Evolutionary conservation across 352 stramenopile species (phyloP), one percentile per base, ranked within the genome.

Genomic region (Globisporangium ultimum): DNA sequence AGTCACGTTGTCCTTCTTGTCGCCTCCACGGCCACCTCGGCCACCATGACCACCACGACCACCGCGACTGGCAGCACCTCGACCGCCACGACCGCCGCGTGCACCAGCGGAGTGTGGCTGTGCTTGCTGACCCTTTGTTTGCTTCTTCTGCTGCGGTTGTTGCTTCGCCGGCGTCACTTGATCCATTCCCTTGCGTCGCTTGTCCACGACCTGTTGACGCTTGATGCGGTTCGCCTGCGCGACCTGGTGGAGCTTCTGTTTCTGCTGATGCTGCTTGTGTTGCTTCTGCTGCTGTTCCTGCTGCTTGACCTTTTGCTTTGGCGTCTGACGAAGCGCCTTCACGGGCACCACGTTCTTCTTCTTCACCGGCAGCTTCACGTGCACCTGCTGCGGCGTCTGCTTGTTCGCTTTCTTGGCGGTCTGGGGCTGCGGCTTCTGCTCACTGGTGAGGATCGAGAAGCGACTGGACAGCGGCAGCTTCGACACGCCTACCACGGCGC

Each of bases 141-240:
- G 70, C 38, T 71, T 55, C 58, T 77, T 67, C 18, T 48, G 49
- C 7, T 53, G 13, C 54, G 84, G 84, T 53, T 73, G 57, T 63
- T 67, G 68, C 48, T 61, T 51, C 51, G 78, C 64, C 21, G 69
- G 66, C 18, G 55, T 22, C 3, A 64, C 48, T 20, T 42, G 28
- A 10, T 70, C 51, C n/a, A 95, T 71, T 12, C 84, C 86, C 59
- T 87, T 87, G 47, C 86, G 79, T 40, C 76, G 82, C 66, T 88
- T 87, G 60, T 80, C 77, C 34, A 93, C 76, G 18, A 86, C 67
- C 58, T 88, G 72, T 60, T 93, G 82, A 40, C 86, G 86, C 72
- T 95, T 90, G 21, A 58, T 66, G 43, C 78, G 78, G 66, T 87
- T 91, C 18, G 66, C 75, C 56, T 90, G 73, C 21, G 68, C 58